phyloP scores from a whole-genome alignment of 83 land plant species.

The Diphasiastrum complanatum region DNA sequence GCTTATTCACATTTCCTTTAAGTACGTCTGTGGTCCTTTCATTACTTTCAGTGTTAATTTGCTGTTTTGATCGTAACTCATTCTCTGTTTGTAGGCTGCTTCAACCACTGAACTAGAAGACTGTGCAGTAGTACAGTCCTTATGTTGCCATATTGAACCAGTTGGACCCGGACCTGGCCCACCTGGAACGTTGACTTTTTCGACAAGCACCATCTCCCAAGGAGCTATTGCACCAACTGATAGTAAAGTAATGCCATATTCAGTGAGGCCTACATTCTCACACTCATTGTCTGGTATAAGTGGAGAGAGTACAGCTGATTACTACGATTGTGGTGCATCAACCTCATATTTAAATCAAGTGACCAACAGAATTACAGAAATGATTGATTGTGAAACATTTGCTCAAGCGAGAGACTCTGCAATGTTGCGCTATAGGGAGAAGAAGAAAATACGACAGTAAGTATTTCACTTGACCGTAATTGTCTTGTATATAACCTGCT shows the following conservation, averaged over 20 bases:
- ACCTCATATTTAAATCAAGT: conserved; percentile 36
- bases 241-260: conserved; percentile 23
- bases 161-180: conserved; percentile 19
- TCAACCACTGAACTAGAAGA: too few species aligned
- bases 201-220: background rate
- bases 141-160: too few species aligned
- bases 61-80: too few species aligned
- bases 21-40: too few species aligned
- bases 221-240: conserved; percentile 18
- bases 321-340: conserved; percentile 70
- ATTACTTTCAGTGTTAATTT: too few species aligned
- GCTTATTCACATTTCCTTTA: too few species aligned
- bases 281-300: conserved; percentile 60
- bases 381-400: conserved; percentile 36
- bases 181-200: background rate
- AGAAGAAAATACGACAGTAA: conserved; percentile 78
- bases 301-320: conserved; percentile 64
- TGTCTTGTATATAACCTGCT: background rate
- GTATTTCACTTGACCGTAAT: conserved; percentile 12
- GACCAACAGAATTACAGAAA: conserved; percentile 43
- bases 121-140: too few species aligned
- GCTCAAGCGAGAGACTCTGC: conserved; percentile 53
- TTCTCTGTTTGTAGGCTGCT: too few species aligned
- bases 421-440: conserved; percentile 81
- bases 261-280: conserved; percentile 38